Conservation (phyloP, 2,329 filamentous ascomycete species). For the Arthrobotrys conoides region DNA sequence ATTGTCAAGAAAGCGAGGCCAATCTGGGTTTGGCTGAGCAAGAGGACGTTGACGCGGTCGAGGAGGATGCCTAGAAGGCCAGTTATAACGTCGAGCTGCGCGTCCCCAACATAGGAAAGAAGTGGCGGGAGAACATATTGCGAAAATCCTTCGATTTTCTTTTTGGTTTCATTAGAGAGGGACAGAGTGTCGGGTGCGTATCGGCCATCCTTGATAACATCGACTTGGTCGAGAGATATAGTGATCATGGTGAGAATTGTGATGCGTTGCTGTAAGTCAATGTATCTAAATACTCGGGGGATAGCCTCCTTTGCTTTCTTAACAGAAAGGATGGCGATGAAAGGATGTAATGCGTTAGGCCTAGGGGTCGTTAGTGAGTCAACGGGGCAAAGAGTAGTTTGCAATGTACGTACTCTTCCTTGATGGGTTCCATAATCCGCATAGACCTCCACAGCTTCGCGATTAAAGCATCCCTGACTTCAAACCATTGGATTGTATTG, state of each 20-base stretch:
- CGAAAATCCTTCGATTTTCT: slow-evolving; percentile 93
- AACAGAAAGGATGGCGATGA: slow-evolving; percentile 95
- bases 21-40: slow-evolving; percentile 87
- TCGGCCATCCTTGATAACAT: slow-evolving; percentile 87
- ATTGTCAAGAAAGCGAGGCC: slow-evolving; percentile 92
- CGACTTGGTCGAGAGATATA: slow-evolving; percentile 90
- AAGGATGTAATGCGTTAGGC: slow-evolving; percentile 81
- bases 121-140: slow-evolving; percentile 89
- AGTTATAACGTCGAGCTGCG: slow-evolving; percentile 89
- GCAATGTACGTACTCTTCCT: slow-evolving; percentile 63
- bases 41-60: slow-evolving; percentile 83
- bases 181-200: slow-evolving; percentile 80
- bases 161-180: slow-evolving; percentile 82
- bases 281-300: slow-evolving; percentile 92
- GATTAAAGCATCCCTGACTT: slow-evolving; percentile 79
- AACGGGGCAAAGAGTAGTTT: neutral
- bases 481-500: slow-evolving; percentile 84
- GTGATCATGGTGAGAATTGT: slow-evolving; percentile 97
- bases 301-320: slow-evolving; percentile 97
- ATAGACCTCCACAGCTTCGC: slow-evolving; percentile 85
- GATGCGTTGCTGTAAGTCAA: slow-evolving; percentile 90
- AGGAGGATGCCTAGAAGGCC: slow-evolving; percentile 89
- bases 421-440: slow-evolving; percentile 94
- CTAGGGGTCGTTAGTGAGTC: slow-evolving; percentile 70
- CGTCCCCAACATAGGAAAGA: slow-evolving; percentile 90